These are phyloP conservation scores for Coniella lustricola DNA, from an alignment of 2,329 filamentous ascomycete genomes.

Conservation along the genomic window DNA sequence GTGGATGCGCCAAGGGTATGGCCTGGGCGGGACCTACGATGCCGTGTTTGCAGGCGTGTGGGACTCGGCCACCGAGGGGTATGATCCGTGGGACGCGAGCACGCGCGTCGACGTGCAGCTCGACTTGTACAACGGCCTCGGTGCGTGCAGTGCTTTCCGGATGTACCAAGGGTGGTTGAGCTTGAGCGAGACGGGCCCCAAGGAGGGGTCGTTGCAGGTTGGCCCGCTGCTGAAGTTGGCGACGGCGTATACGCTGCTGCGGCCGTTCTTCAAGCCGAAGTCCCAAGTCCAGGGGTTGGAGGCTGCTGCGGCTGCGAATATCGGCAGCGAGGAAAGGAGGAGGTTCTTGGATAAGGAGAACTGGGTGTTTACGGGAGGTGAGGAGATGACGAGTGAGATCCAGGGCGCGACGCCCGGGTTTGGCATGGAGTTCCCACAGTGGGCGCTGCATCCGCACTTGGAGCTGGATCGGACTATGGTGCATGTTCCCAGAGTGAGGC, in stretches of 20 bases:
- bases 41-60: slow-evolving; percentile 66
- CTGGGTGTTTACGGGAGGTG: slow-evolving; percentile 47
- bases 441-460: slow-evolving; percentile 61
- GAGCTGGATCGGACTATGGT: slow-evolving; percentile 63
- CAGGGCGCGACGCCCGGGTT: slow-evolving; percentile 64
- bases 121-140: slow-evolving; percentile 74
- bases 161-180: slow-evolving; percentile 87
- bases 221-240: slow-evolving; percentile 70
- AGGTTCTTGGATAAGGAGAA: slow-evolving; percentile 44
- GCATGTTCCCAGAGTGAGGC: slow-evolving; percentile 59
- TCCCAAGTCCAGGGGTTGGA: slow-evolving; percentile 21
- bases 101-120: slow-evolving; percentile 60
- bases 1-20: slow-evolving; percentile 66
- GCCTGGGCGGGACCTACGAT: slow-evolving; percentile 61
- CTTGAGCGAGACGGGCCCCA: slow-evolving; percentile 65
- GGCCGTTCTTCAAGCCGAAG: slow-evolving; percentile 67
- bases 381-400: slow-evolving; percentile 48
- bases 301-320: neutral
- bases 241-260: slow-evolving; percentile 72
- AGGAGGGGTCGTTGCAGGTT: slow-evolving; percentile 74
- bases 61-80: slow-evolving; percentile 48
- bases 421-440: slow-evolving; percentile 58
- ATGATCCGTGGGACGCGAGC: slow-evolving; percentile 75
- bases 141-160: slow-evolving; percentile 77
- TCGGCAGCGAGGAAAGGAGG: slow-evolving; percentile 1